Evolutionary conservation across 2,329 filamentous ascomycete genomes (phyloP).

Genomic region (Scopulariopsis brevicaulis): DNA sequence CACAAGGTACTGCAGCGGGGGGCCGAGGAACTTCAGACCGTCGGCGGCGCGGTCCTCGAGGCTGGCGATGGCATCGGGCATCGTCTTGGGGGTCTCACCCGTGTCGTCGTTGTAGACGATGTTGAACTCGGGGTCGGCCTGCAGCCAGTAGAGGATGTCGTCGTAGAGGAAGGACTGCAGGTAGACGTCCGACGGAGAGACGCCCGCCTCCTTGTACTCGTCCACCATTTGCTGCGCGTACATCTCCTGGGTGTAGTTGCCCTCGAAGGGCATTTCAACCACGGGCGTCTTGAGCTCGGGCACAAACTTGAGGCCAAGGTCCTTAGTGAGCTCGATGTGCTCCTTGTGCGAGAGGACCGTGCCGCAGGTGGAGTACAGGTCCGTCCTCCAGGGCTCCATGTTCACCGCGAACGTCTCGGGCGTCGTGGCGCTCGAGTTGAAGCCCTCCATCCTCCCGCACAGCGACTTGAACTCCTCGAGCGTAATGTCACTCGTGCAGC

Average conservation of each 20-base stretch:
- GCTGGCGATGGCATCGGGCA: conserved; percentile 41
- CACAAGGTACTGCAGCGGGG: conserved; percentile 52
- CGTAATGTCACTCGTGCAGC: conserved; percentile 63
- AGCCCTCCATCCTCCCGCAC: conserved; percentile 61
- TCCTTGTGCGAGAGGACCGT: conserved; percentile 50
- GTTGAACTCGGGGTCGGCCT: conserved; percentile 49
- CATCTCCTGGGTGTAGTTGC: conserved; percentile 50
- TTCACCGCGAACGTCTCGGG: conserved; percentile 44
- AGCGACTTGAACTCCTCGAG: conserved; percentile 55
- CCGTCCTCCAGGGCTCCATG: conserved; percentile 50
- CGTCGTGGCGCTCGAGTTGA: conserved; percentile 45
- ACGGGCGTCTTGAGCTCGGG: conserved; percentile 57
- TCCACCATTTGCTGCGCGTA: conserved; percentile 57
- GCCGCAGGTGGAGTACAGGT: conserved; percentile 53
- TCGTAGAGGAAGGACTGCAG: conserved; percentile 55
- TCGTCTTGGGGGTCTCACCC: conserved; percentile 39
- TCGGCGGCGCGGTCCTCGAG: conserved; percentile 42
- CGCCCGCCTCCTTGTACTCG: conserved; percentile 39
- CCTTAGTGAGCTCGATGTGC: conserved; percentile 48
- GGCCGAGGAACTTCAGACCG: conserved; percentile 52
- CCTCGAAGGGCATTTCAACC: conserved; percentile 59
- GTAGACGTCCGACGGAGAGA: conserved; percentile 43
- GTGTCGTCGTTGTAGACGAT: conserved; percentile 55
- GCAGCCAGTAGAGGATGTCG: conserved; percentile 57
- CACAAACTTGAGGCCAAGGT: conserved; percentile 49